Base-by-base conservation (phyloP, 805 yeast species). In the Danielia reshetovae region DNA sequence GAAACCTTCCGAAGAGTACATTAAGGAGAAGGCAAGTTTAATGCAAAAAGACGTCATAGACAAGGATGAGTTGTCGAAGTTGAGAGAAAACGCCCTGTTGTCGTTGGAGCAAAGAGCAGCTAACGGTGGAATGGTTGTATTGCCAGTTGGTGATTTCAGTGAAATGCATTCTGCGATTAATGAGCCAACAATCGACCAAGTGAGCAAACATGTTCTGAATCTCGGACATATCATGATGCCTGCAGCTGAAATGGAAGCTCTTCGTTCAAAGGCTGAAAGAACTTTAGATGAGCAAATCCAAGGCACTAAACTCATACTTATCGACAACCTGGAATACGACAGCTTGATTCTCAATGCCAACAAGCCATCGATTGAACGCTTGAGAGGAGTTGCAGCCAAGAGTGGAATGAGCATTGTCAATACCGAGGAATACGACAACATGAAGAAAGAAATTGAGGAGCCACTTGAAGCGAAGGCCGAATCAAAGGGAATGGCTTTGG, bases 401-500 rank as follows among this genome's bases (percentile, higher is more conserved):
- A 50, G 54, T 34, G 70, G 69, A 0, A 42, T 60, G 34, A 45
- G 42, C 11, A 50, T 61, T 16, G 25, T 59, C 3, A 40, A 62
- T 4, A 26, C 24, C 2, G 67, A 61, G 38, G 64, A 57, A 10
- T 33, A 42, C 11, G 37, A 34, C 4, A 27, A 36, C 7, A 28
- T 59, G 32, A 42, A 45, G 31, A 28, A 27, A 3, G 18, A 27
- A 2, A 15, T 24, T 5, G 32, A 17, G 4, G 45, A 44, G 24
- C 18, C 40, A 5, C 25, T 42, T 19, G 37, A 32, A 8, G 23
- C 6, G 6, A 44, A 32, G 26, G 48, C 48, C 1, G 24, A 25
- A 5, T 34, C 32, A 8, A 24, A 19, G n/a, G 39, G 38, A 1
- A 15, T 29, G n/a, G 29, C 14, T 13, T 12, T 44, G 2, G 22